Conservation (phyloP, 2,329 filamentous ascomycete species). For the Trichophyton benhamiae region DNA sequence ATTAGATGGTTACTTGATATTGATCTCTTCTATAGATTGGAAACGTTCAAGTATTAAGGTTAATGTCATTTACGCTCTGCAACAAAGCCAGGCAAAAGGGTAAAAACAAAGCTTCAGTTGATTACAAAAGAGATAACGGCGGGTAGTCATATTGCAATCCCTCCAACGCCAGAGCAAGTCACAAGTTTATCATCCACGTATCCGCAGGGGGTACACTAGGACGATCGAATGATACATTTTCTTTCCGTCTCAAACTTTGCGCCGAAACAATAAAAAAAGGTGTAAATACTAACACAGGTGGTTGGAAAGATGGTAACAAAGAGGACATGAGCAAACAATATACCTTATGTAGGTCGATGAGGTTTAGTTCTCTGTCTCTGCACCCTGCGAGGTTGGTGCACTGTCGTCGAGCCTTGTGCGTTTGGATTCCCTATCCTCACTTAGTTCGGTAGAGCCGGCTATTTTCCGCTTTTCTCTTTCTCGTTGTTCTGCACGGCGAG, state of each 20-base stretch:
- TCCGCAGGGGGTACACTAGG: background rate
- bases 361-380: slow-evolving; percentile 4
- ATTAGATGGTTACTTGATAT: background rate
- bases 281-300: background rate
- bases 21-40: background rate
- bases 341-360: background rate
- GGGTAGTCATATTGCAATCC: background rate
- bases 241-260: background rate
- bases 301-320: background rate
- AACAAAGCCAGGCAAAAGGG: background rate
- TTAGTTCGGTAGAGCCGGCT: slow-evolving; percentile 20
- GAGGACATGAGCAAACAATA: background rate
- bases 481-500: slow-evolving; percentile 35
- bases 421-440: slow-evolving; percentile 31
- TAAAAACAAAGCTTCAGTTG: background rate
- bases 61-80: background rate
- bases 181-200: background rate
- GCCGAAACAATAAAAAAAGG: background rate
- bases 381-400: slow-evolving; percentile 5
- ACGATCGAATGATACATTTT: background rate
- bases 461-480: slow-evolving; percentile 41
- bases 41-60: background rate
- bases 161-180: background rate
- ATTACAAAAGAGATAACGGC: background rate
- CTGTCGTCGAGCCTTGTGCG: slow-evolving; percentile 23